Evolutionary conservation across 2,329 filamentous ascomycete genomes (phyloP).

Genomic region (Fusarium heterosporum): DNA sequence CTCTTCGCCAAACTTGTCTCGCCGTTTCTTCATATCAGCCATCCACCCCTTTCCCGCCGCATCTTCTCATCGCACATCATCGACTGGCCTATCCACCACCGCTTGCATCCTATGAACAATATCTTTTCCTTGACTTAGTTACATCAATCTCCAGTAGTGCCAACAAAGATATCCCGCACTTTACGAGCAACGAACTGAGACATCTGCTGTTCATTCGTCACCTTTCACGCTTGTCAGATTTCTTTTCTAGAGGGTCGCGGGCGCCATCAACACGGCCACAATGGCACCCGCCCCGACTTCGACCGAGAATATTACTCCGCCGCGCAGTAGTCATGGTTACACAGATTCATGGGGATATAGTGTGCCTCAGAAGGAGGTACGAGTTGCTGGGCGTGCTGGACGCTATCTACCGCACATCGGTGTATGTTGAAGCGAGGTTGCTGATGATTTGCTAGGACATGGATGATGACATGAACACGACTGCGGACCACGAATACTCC

Average conservation of each 20-base stretch:
- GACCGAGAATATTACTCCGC: slow-evolving; percentile 61
- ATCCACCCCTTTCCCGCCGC: slow-evolving; percentile 28
- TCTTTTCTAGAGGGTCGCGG: slow-evolving; percentile 46
- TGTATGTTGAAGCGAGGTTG: slow-evolving; percentile 6
- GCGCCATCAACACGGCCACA: slow-evolving; percentile 60
- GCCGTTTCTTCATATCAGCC: slow-evolving; percentile 26
- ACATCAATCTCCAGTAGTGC: neutral
- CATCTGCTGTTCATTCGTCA: slow-evolving; percentile 6
- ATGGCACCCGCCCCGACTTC: slow-evolving; percentile 63
- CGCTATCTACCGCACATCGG: neutral
- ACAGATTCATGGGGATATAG: slow-evolving; percentile 59
- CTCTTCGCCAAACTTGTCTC: slow-evolving; percentile 7
- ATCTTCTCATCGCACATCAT: slow-evolving; percentile 29
- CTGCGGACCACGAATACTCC: slow-evolving; percentile 35
- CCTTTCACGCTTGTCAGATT: slow-evolving; percentile 3
- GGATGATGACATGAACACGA: slow-evolving; percentile 35
- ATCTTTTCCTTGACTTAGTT: slow-evolving; percentile 20
- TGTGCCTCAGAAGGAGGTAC: slow-evolving; percentile 54
- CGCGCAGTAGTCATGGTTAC: slow-evolving; percentile 62
- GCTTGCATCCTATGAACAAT: slow-evolving; percentile 32
- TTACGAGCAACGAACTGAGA: slow-evolving; percentile 1
- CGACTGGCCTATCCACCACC: slow-evolving; percentile 24
- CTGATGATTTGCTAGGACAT: slow-evolving; percentile 39
- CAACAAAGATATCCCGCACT: slow-evolving; percentile 8
- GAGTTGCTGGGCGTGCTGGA: slow-evolving; percentile 29